A percentile compares a stretch with the other conserved stretches of the same genome.
Evolutionary conservation across 2,329 filamentous ascomycete species (phyloP).

Genomic region (Stagonosporopsis rhizophila): DNA sequence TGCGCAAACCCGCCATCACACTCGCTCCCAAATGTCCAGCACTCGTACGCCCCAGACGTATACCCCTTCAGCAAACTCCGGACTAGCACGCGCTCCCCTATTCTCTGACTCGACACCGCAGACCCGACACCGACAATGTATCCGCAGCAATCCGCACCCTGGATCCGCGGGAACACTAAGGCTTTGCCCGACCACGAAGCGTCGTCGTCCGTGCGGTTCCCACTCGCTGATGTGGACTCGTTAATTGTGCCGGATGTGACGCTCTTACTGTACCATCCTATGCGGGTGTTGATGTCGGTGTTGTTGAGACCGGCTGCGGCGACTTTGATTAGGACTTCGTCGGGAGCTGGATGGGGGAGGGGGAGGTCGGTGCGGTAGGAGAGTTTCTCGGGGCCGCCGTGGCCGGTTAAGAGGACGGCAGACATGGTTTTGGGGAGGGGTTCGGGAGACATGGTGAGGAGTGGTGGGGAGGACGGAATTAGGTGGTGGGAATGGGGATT

Average conservation of each 20-base stretch:
- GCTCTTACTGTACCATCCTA: slow-evolving; percentile 23
- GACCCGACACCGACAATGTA: slow-evolving; percentile 12
- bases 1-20: slow-evolving; percentile 21
- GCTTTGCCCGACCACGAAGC: slow-evolving; percentile 16
- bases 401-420: slow-evolving; percentile 14
- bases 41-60: slow-evolving; percentile 3
- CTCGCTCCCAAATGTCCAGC: slow-evolving; percentile 22
- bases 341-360: not conserved
- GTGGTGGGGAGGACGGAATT: no score
- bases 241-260: slow-evolving; percentile 3
- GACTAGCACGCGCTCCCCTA: slow-evolving; percentile 5
- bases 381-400: slow-evolving; percentile 19
- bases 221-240: not conserved
- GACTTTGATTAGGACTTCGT: slow-evolving; percentile 19
- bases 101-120: not conserved
- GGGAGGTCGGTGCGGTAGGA: slow-evolving; percentile 12
- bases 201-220: slow-evolving; percentile 1
- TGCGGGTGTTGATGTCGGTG: slow-evolving; percentile 24
- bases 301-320: slow-evolving; percentile 20
- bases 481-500: no score
- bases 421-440: slow-evolving; percentile 14
- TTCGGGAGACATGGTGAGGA: not conserved
- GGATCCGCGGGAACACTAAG: slow-evolving; percentile 17
- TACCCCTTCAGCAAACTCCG: slow-evolving; percentile 1
- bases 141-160: slow-evolving; percentile 23